Evolutionary conservation across 768 basidiomycete species (phyloP).

Genomic region (Lactarius vividus): DNA sequence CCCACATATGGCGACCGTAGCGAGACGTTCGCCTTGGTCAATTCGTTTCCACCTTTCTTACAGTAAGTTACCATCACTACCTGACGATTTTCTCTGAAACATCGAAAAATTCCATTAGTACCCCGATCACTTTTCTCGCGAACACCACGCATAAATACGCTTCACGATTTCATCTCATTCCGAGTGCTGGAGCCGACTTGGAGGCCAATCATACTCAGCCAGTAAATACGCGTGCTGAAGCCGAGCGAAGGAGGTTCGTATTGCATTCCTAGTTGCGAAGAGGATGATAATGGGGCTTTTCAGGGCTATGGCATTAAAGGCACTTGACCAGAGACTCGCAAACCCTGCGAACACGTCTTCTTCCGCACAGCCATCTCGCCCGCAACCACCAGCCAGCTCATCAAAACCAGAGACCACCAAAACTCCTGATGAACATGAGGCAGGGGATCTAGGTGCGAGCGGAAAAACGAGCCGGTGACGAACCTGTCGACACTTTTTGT

Average conservation of each 20-base stretch:
- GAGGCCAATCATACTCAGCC: constrained; percentile 75
- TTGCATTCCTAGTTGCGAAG: constrained; percentile 15
- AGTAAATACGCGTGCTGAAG: constrained; percentile 91
- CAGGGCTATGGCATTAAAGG: constrained; percentile 95
- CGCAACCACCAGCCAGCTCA: constrained; percentile 13
- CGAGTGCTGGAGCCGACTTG: constrained; percentile 56
- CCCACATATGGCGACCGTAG: constrained; percentile 89
- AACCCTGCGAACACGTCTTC: constrained; percentile 38
- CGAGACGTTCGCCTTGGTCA: constrained; percentile 92
- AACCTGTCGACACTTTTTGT: neutral
- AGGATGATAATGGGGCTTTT: constrained; percentile 7
- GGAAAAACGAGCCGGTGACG: constrained; percentile 15
- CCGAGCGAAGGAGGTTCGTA: constrained; percentile 85
- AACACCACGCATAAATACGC: constrained; percentile 68
- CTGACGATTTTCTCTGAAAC: constrained; percentile 1
- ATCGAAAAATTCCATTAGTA: constrained; percentile 42
- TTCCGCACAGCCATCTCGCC: constrained; percentile 9
- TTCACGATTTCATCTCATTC: constrained; percentile 71
- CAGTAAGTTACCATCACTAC: constrained; percentile 53
- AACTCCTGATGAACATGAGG: constrained; percentile 18
- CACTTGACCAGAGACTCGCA: constrained; percentile 90
- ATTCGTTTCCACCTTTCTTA: constrained; percentile 95
- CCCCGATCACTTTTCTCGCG: constrained; percentile 64
- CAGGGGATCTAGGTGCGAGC: constrained; percentile 14
- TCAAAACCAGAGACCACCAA: constrained; percentile 20